phyloP scores from a whole-genome alignment of 1,139 yeast species.

The Meyerozyma guilliermondii region DNA sequence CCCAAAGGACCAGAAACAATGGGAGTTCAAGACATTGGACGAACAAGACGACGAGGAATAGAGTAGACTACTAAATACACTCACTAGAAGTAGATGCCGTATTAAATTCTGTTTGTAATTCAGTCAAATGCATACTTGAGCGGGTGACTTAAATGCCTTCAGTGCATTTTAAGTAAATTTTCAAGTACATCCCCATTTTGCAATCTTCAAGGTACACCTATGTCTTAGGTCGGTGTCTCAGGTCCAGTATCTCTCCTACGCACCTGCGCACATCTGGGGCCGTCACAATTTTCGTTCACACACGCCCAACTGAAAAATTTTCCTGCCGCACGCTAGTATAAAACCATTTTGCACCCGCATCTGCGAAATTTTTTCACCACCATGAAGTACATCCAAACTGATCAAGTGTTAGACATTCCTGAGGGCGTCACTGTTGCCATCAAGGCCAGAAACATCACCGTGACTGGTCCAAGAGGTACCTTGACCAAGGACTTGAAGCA shows the following conservation, averaged over 20 bases:
- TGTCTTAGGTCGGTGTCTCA: too few species aligned
- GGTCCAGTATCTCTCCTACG: background rate
- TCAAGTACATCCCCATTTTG: too few species aligned
- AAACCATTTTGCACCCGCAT: background rate
- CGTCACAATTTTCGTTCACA: background rate
- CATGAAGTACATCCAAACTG: conserved; percentile 96
- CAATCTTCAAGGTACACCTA: too few species aligned
- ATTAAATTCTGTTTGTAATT: background rate
- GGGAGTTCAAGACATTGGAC: conserved; percentile 62
- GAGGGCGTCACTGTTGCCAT: conserved; percentile 89
- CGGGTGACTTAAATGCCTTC: too few species aligned
- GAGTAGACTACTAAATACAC: background rate
- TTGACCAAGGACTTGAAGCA: conserved; percentile 90
- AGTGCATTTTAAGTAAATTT: too few species aligned
- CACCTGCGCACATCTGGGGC: background rate
- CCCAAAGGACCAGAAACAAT: conserved; percentile 42
- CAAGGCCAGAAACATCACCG: conserved; percentile 88
- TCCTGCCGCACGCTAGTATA: background rate
- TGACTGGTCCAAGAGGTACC: conserved; percentile 98
- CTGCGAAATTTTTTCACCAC: conserved; percentile 11
- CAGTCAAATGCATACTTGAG: too few species aligned
- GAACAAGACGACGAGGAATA: conserved; percentile 37
- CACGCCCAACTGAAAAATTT: conserved; percentile 1
- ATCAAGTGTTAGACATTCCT: conserved; percentile 88
- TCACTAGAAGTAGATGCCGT: too few species aligned